These are phyloP conservation scores for Skeletonema menzelii DNA, from an alignment of 108 stramenopile species.

Conservation along the genomic window DNA sequence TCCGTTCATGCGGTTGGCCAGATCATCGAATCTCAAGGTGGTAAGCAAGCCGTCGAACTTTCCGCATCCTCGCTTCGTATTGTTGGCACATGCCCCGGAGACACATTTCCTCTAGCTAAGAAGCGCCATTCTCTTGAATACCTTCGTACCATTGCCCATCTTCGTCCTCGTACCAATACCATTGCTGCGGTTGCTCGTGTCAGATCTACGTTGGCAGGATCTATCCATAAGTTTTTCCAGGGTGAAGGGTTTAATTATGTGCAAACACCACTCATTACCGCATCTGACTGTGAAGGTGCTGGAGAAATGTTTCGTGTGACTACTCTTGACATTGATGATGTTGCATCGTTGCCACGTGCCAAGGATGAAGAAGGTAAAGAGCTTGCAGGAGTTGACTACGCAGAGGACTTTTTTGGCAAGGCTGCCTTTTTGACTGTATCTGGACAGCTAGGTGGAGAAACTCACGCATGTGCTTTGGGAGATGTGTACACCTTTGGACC, in stretches of 20 bases:
- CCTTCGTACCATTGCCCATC: conserved; percentile 94
- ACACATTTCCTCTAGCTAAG: conserved; percentile 97
- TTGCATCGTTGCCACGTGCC: conserved; percentile 53
- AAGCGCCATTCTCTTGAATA: conserved; percentile 98
- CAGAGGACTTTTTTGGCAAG: conserved; percentile 94
- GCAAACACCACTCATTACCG: conserved; percentile 97
- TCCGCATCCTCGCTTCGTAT: conserved; percentile 76
- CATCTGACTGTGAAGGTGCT: conserved; percentile 98
- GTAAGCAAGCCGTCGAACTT: conserved; percentile 93
- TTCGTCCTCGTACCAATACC: conserved; percentile 97
- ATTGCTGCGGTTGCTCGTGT: conserved; percentile 95
- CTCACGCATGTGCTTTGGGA: conserved; percentile 95
- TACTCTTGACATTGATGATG: conserved; percentile 82
- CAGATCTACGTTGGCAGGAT: conserved; percentile 84
- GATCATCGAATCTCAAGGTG: conserved; percentile 79
- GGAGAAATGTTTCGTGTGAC: conserved; percentile 99
- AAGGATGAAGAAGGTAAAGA: conserved; percentile 57
- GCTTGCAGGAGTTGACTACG: conserved; percentile 65
- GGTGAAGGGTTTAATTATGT: conserved; percentile 91
- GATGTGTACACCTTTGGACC: conserved; percentile 99
- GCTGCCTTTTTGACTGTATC: conserved; percentile 96
- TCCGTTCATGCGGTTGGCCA: conserved; percentile 86
- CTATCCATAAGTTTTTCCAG: conserved; percentile 93
- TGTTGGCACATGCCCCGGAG: conserved; percentile 92
- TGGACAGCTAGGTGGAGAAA: conserved; percentile 96